Percentiles rank a stretch among this genome's conserved stretches.
phyloP scores from a whole-genome alignment of 371 early-diverging fungal genomes.

The Basidiobolus heterosporus region DNA sequence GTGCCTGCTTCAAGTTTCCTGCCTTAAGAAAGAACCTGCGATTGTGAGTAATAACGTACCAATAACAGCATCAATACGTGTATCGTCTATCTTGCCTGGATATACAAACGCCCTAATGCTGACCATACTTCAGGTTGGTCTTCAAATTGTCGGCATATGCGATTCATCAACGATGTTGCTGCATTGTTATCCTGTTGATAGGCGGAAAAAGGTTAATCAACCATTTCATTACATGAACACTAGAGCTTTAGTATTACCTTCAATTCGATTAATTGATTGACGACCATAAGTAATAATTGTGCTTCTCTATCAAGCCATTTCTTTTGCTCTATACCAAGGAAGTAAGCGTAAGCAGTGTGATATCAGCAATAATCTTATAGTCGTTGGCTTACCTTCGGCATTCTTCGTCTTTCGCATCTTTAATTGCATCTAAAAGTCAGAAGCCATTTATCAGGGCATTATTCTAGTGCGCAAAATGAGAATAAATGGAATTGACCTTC shows the following conservation, averaged over 20 bases:
- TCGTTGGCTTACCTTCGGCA: neutral
- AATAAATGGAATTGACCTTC: slow-evolving; percentile 13
- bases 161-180: slow-evolving; percentile 20
- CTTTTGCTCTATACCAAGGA: neutral
- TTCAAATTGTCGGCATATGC: slow-evolving; percentile 6
- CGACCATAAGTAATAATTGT: slow-evolving; percentile 30
- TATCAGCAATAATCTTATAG: neutral
- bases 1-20: too few relatives aligned
- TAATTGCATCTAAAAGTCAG: neutral
- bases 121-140: slow-evolving; percentile 25
- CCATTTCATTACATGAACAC: neutral
- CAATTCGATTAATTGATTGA: slow-evolving; percentile 26
- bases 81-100: slow-evolving; percentile 18
- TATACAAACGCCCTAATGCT: slow-evolving; percentile 29
- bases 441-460: neutral
- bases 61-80: neutral
- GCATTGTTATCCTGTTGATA: slow-evolving; percentile 22
- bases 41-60: neutral
- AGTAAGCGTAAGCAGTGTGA: neutral
- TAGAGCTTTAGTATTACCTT: slow-evolving; percentile 1
- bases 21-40: neutral
- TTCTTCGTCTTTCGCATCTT: neutral
- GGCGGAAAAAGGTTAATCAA: neutral
- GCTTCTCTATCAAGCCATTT: slow-evolving; percentile 27
- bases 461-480: neutral